Conservation (phyloP, 768 basidiomycete species). For the Hygrophorus pudorinus region DNA sequence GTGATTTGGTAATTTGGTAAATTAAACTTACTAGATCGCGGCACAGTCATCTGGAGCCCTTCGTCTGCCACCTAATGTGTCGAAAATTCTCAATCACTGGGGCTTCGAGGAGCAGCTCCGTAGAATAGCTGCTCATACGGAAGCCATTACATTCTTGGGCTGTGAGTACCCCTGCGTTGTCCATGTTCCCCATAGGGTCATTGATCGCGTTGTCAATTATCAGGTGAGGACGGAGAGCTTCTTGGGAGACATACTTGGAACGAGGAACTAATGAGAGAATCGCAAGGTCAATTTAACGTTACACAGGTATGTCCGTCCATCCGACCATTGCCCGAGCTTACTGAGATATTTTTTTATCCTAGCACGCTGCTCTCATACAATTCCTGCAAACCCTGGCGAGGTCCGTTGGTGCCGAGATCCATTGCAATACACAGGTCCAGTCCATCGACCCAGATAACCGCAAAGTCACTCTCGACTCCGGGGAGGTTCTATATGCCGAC, state of each 20-base stretch:
- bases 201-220: not conserved
- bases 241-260: conserved; percentile 43
- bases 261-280: conserved; percentile 38
- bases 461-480: conserved; percentile 18
- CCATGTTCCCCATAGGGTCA: no score
- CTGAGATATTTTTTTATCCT: no score
- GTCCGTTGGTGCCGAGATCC: no score
- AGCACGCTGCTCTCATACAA: no score
- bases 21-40: not conserved
- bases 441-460: no score
- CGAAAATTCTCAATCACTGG: conserved; percentile 42
- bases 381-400: no score
- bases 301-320: conserved; percentile 24
- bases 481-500: conserved; percentile 34
- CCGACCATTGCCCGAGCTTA: conserved; percentile 18
- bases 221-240: conserved; percentile 39
- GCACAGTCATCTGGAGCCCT: conserved; percentile 18
- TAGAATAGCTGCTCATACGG: conserved; percentile 15
- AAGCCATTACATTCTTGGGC: conserved; percentile 15
- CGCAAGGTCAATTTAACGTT: conserved; percentile 26
- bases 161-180: not conserved
- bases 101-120: conserved; percentile 26
- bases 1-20: not conserved
- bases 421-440: no score
- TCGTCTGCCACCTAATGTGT: conserved; percentile 37